Evolutionary conservation across 345 rosid genomes (phyloP).

Genomic region (Populus davidiana): DNA sequence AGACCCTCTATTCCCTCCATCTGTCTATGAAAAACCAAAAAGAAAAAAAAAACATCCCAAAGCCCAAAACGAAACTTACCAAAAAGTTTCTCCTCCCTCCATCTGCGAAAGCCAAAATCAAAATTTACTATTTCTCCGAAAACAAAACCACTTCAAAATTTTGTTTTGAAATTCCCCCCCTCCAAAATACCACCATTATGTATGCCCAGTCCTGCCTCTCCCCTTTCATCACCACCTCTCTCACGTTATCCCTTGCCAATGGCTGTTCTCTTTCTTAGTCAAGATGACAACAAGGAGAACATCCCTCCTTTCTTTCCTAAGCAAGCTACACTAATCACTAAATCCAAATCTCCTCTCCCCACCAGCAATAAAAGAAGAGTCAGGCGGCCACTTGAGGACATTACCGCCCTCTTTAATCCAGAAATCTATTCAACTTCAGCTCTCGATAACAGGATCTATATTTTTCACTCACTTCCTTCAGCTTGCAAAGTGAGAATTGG

Average conservation of each 20-base stretch:
- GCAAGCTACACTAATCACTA: not conserved
- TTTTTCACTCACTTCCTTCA: not conserved
- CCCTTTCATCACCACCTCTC: not conserved
- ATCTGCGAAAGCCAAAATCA: constrained; percentile 10
- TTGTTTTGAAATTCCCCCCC: constrained; percentile 10
- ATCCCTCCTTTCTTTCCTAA: constrained; percentile 25
- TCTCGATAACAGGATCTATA: not conserved
- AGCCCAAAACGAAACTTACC: not conserved
- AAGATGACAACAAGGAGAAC: constrained; percentile 36
- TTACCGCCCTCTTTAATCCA: constrained; percentile 25
- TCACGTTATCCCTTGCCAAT: not conserved
- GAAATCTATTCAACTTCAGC: not conserved
- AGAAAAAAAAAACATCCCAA: not conserved
- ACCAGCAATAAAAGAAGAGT: constrained; percentile 4
- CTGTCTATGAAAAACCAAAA: constrained; percentile 7
- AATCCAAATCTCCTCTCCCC: constrained; percentile 2
- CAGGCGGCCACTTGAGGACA: constrained; percentile 39
- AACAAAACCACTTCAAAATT: constrained; percentile 21
- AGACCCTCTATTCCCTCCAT: not conserved
- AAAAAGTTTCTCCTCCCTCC: constrained; percentile 9
- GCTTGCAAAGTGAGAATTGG: constrained; percentile 7
- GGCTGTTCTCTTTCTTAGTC: constrained; percentile 18
- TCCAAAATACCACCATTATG: constrained; percentile 32
- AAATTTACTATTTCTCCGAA: not conserved
- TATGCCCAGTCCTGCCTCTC: not conserved